Evolutionary conservation across 306 rosid species (phyloP), one percentile per base, ranked within the genome.

Genomic region (Abrus precatorius): DNA sequence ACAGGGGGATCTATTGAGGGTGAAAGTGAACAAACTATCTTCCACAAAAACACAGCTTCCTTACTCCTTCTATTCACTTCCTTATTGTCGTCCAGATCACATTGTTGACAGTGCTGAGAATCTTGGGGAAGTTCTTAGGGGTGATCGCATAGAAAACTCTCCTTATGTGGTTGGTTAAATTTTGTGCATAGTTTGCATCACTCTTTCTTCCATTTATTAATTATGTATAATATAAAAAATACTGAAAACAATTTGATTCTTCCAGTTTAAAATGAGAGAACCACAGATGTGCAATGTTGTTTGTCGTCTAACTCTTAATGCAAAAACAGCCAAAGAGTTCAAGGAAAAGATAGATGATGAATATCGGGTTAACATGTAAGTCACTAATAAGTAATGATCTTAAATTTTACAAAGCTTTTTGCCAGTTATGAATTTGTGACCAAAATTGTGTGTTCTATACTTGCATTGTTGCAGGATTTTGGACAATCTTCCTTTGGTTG

Each of bases 71-170:
- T 92, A 92, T 73, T 90, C 97, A 48, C 90, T 94, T 45, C 94
- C 94, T 7, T 94, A 90, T 77, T 94, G 98, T 83, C 83, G 9
- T 52, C 98, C 98, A 14, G 72, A 85, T 45, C 85, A 11, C n/a
- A 92, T 92, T 80, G 84, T 90, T 47, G 97, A 94, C 78, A 90
- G 95, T 76, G 97, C 97, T 56, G 98, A 94, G 91, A 94, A 94
- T 89, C 97, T 94, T n/a, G 97, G 97, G 30, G 98, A 94, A 77
- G 94, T 94, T 66, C 98, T 94, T 82, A 91, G 98, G 34, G 98
- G 98, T 49, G 98, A 94, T 74, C 92, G 92, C 43, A 90, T 94
- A 5, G 97, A 94, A 67, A 94, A 94, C 88, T 94, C 98, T 74
- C 97, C 95, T 62, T 94, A 84, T 69, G 92, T 82, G 95, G 98